Evolutionary conservation across 1,284 basidiomycete genomes (phyloP).

Genomic region (Puccinia sorghi): DNA sequence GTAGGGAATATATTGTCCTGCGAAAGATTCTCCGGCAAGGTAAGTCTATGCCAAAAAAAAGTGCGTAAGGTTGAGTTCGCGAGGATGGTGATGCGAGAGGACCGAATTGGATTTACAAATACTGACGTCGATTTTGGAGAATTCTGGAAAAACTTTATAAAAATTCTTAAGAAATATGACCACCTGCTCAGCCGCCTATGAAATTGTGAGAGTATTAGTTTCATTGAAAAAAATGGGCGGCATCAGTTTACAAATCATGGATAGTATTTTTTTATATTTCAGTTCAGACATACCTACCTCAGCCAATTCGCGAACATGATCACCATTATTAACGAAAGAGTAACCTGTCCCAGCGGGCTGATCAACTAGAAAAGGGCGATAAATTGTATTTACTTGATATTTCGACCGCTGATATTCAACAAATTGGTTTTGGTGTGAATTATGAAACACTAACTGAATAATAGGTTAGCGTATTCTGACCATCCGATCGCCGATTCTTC

Average conservation of each 20-base stretch:
- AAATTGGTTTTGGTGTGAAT: not conserved
- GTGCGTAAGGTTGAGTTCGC: not conserved
- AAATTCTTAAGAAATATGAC: slow-evolving; percentile 83
- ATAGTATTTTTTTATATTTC: not conserved
- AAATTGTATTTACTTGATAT: not conserved
- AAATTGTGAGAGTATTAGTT: not conserved
- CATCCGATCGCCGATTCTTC: slow-evolving; percentile 71
- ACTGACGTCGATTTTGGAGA: slow-evolving; percentile 67
- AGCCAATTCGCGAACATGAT: slow-evolving; percentile 75
- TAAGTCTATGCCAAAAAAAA: slow-evolving; percentile 66
- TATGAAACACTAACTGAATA: slow-evolving; percentile 64
- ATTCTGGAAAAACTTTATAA: slow-evolving; percentile 87
- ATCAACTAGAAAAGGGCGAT: slow-evolving; percentile 64
- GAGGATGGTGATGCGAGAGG: not conserved
- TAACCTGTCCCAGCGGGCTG: slow-evolving; percentile 95
- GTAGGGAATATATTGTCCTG: slow-evolving; percentile 99
- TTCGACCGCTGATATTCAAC: not conserved
- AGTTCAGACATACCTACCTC: slow-evolving; percentile 58
- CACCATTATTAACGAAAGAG: slow-evolving; percentile 81
- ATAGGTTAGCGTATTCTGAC: slow-evolving; percentile 97
- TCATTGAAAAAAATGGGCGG: not conserved
- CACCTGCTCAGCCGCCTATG: slow-evolving; percentile 72
- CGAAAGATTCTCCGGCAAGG: slow-evolving; percentile 87
- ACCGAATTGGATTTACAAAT: slow-evolving; percentile 12
- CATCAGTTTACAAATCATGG: not conserved